These are phyloP conservation scores for Naganishia vaughanmartiniae DNA, from an alignment of 768 basidiomycete genomes.

Conservation along the genomic window DNA sequence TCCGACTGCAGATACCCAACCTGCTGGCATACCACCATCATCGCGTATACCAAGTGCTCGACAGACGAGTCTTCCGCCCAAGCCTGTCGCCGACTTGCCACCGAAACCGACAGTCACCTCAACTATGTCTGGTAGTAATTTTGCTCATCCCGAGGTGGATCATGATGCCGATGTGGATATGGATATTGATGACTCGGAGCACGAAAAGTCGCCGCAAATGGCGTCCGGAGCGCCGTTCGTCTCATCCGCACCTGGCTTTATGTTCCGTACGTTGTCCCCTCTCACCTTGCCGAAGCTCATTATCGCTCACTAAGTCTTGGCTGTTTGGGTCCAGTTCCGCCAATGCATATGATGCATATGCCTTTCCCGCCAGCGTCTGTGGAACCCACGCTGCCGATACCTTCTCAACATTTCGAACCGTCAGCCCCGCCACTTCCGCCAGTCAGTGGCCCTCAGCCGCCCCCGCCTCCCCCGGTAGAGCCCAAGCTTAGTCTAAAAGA, in stretches of 20 bases:
- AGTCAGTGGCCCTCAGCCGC: neutral
- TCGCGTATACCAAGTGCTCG: neutral
- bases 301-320: no score
- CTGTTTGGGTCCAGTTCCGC: neutral
- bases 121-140: neutral
- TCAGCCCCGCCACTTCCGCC: neutral
- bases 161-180: conserved; percentile 16
- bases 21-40: neutral
- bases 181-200: conserved; percentile 20
- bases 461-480: conserved; percentile 15
- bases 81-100: neutral
- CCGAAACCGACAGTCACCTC: neutral
- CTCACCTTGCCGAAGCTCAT: neutral
- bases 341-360: conserved; percentile 1
- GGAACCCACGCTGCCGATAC: neutral
- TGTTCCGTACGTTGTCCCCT: neutral
- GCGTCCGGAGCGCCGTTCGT: neutral
- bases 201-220: conserved; percentile 3
- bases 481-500: conserved; percentile 13
- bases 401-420: neutral
- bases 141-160: neutral
- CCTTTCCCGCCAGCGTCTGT: neutral
- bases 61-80: neutral
- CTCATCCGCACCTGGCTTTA: neutral
- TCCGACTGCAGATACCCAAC: neutral